A percentile compares a stretch with the other conserved stretches of the same genome.
Evolutionary conservation across 2,329 filamentous ascomycete species (phyloP).

Genomic region (Exophiala bonariae): DNA sequence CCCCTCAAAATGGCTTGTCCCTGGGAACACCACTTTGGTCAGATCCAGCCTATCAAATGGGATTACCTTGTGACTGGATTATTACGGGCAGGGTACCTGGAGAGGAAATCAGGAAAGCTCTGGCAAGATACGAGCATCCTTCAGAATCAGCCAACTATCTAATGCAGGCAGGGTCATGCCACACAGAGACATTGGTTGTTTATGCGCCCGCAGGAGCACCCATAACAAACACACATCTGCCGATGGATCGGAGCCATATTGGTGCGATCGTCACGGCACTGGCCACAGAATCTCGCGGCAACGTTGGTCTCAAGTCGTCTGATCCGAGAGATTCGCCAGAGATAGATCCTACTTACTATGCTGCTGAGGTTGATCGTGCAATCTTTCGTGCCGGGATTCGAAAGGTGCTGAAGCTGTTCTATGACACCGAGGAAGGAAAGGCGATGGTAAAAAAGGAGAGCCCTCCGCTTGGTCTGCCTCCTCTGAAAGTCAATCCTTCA

Average conservation of each 20-base stretch:
- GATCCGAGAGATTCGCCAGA: conserved; percentile 13
- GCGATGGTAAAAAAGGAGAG: conserved; percentile 26
- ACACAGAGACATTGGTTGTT: conserved; percentile 27
- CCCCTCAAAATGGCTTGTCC: conserved; percentile 37
- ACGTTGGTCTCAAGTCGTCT: conserved; percentile 12
- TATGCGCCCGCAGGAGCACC: conserved; percentile 31
- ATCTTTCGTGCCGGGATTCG: conserved; percentile 26
- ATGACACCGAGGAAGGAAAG: neutral
- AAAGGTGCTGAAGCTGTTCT: conserved; percentile 15
- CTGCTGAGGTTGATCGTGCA: conserved; percentile 12
- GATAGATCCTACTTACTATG: conserved; percentile 35
- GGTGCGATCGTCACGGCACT: conserved; percentile 23
- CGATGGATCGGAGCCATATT: conserved; percentile 30
- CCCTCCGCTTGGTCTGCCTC: conserved; percentile 12
- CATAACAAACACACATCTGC: conserved; percentile 19
- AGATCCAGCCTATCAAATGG: too few relatives aligned
- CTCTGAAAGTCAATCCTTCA: conserved; percentile 9
- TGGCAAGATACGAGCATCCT: conserved; percentile 33
- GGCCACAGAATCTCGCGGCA: conserved; percentile 27
- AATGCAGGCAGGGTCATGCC: conserved; percentile 1
- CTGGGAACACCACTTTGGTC: too few relatives aligned
- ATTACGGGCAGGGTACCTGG: too few relatives aligned
- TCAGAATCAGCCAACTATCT: conserved; percentile 14
- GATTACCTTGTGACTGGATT: too few relatives aligned
- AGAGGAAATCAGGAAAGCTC: conserved; percentile 33